Base-by-base conservation (phyloP, 2,329 filamentous ascomycete genomes). In the Bipolaris gigantea region DNA sequence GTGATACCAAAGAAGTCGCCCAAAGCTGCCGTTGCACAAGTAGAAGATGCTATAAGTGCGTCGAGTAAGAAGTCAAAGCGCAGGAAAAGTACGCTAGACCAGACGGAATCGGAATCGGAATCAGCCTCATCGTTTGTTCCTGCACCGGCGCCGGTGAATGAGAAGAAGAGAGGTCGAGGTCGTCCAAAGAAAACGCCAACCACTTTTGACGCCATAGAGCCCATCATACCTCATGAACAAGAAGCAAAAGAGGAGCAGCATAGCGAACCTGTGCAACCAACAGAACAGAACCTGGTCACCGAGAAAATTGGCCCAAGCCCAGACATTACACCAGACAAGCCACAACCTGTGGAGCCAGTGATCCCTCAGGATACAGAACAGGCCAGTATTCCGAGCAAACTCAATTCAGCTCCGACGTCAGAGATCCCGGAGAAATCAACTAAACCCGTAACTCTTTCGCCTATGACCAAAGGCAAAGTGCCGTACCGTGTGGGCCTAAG, bases 401-500 rank as follows among this genome's bases (percentile, higher is more conserved):
- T 45, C 9, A 16, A 25, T 19, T 13, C 50, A 25, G 33, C 42
- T 34, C 10, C 19, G 21, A 19, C 32, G 23, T 52, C 57, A 27
- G 39, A 43, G 32, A 66, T 53, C 11, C 63, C 63, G 48, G 61
- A 68, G 21, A 57, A 53, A 48, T 54, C 58, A 47, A 51, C 53
- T 11, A 63, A 56, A 49, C 44, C 47, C 50, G 42, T 50, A 42
- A 62, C 39, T 30, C 63, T 61, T 44, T 71, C 67, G 33, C 60
- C 69, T 8, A 53, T 64, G 10, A 65, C 48, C 47, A 75, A 71
- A 65, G 64, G 73, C 15, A 79, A 79, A 58, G 70, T 75, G 19
- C 63, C 69, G 2, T 79, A 79, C 44, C 70, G 80, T 21, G 79
- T 82, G 38, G 80, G 80, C 2, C 65, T 82, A 34, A 81, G 79